Conservation (phyloP, 1,284 basidiomycete species). For the Laetiporus sulphureus region DNA sequence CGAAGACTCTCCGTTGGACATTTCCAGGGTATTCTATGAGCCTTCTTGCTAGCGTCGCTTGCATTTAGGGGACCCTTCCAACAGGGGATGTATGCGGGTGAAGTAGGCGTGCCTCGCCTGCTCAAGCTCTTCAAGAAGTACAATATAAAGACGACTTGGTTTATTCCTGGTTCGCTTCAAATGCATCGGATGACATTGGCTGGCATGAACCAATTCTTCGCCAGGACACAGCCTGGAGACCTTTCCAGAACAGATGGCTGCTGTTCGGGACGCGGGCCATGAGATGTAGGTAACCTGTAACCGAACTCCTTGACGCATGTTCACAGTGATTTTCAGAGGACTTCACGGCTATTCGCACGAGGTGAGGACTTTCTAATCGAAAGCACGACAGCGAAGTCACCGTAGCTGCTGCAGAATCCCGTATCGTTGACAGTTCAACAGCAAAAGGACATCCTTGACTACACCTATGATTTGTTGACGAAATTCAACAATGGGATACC, state of each 20-base stretch:
- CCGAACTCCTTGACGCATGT: no score
- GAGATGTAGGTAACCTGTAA: constrained; percentile 59
- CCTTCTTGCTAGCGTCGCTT: neutral
- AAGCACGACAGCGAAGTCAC: neutral
- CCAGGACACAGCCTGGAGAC: constrained; percentile 67
- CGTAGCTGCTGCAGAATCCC: constrained; percentile 44
- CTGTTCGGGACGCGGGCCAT: constrained; percentile 62
- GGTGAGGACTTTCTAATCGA: constrained; percentile 23
- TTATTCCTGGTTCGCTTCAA: constrained; percentile 50
- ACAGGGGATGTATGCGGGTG: constrained; percentile 67
- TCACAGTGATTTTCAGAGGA: constrained; percentile 44
- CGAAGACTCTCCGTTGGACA: constrained; percentile 59
- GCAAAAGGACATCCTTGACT: constrained; percentile 66
- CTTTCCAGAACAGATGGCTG: constrained; percentile 59
- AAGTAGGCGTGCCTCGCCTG: constrained; percentile 63
- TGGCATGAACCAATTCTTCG: neutral
- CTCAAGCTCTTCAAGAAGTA: constrained; percentile 72
- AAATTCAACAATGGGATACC: constrained; percentile 63
- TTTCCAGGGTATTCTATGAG: constrained; percentile 40
- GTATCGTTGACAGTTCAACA: constrained; percentile 56
- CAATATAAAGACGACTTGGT: constrained; percentile 63
- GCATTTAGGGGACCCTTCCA: neutral
- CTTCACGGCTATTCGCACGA: constrained; percentile 76
- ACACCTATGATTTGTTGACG: constrained; percentile 62
- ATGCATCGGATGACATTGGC: no score